Percentiles rank a stretch among this genome's conserved stretches.
Conservation (phyloP, 345 rosid genomes). For the Fremontodendron californicum region DNA sequence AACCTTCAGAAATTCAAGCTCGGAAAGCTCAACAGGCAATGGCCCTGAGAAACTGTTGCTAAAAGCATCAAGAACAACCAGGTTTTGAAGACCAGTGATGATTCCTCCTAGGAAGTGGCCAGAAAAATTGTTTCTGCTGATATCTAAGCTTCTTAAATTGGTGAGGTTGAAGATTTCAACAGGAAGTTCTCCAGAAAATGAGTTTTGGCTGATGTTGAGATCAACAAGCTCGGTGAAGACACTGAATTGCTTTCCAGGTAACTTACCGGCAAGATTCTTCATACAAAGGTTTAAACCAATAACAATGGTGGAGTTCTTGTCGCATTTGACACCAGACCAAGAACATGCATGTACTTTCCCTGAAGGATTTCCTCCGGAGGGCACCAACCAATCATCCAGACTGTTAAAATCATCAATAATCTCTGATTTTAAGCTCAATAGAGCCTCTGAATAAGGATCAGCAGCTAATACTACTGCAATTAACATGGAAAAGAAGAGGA, state of each 20-base stretch:
- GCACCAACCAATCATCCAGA: constrained; percentile 61
- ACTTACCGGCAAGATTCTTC: constrained; percentile 60
- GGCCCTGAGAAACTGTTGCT: constrained; percentile 91
- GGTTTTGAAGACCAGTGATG: constrained; percentile 44
- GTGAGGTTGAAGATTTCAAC: constrained; percentile 49
- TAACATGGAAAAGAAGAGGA: constrained; percentile 27
- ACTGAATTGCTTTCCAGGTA: constrained; percentile 43
- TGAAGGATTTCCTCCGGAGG: constrained; percentile 27
- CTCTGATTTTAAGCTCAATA: constrained; percentile 66
- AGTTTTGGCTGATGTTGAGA: constrained; percentile 78
- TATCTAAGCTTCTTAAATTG: constrained; percentile 57
- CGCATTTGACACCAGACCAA: constrained; percentile 81
- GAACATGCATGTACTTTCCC: constrained; percentile 50
- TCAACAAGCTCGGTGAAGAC: constrained; percentile 60
- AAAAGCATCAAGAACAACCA: constrained; percentile 64
- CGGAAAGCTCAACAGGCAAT: constrained; percentile 52
- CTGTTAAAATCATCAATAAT: constrained; percentile 44
- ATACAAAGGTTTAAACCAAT: constrained; percentile 56
- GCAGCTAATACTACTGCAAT: constrained; percentile 23
- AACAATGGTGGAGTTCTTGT: constrained; percentile 52
- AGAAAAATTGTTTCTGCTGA: constrained; percentile 84
- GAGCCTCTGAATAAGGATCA: constrained; percentile 67
- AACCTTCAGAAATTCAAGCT: constrained; percentile 53
- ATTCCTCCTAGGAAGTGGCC: constrained; percentile 54
- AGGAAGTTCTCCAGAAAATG: constrained; percentile 68